Evolutionary conservation across 163 green algal species (phyloP).

Genomic region (Scenedesmus sp.): DNA sequence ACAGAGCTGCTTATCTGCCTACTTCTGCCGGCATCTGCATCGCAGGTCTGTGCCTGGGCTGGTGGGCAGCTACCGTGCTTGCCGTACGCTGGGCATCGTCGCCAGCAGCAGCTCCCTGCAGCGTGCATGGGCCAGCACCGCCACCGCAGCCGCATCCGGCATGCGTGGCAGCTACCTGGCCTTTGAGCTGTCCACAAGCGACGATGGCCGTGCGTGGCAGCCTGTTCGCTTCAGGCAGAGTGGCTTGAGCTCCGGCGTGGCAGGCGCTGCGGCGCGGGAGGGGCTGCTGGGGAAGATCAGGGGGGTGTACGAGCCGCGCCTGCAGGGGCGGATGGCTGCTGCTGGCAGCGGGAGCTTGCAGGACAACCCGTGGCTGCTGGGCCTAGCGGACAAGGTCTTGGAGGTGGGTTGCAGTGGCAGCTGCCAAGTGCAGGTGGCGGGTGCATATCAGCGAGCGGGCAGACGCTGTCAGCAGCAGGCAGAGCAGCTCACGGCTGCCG

Average conservation of each 20-base stretch:
- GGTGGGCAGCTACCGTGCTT: not conserved
- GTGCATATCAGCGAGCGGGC: not conserved
- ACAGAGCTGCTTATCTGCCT: not conserved
- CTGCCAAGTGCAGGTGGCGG: not conserved
- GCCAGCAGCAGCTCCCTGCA: not conserved
- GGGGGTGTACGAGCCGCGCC: constrained; percentile 19
- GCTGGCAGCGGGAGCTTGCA: constrained; percentile 9
- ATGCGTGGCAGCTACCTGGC: constrained; percentile 28
- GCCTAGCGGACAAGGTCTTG: constrained; percentile 21
- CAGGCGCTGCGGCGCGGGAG: not conserved
- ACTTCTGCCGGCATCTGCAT: not conserved
- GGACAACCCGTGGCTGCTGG: constrained; percentile 46
- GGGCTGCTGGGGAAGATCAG: not conserved
- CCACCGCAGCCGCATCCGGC: not conserved
- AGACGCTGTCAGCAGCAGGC: not conserved
- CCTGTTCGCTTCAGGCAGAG: constrained; percentile 17
- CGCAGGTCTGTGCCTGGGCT: constrained; percentile 25
- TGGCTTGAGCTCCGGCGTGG: not conserved
- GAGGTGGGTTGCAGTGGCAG: not conserved
- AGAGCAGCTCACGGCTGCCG: too few species aligned
- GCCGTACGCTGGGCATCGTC: constrained; percentile 17
- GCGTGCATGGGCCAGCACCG: not conserved
- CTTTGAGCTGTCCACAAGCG: constrained; percentile 36
- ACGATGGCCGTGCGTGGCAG: not conserved
- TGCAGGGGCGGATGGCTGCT: constrained; percentile 28